phyloP scores from a whole-genome alignment of 2,329 filamentous ascomycete species.

The Amphichorda felina region DNA sequence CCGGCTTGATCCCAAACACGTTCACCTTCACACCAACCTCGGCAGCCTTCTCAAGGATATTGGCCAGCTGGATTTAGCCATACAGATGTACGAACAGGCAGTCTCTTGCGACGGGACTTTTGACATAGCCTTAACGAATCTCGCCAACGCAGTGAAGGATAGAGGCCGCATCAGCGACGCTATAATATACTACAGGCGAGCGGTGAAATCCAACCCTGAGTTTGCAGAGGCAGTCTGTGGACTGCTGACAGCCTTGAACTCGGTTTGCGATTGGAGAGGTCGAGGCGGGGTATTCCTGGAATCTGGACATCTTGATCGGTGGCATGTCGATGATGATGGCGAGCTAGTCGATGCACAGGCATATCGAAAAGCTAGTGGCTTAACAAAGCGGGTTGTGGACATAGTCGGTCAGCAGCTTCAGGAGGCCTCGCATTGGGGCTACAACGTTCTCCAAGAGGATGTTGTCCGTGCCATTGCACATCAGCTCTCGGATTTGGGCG shows the following conservation, averaged over 20 bases:
- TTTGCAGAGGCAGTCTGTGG: slow-evolving; percentile 97
- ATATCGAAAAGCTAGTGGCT: slow-evolving; percentile 54
- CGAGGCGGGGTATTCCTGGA: slow-evolving; percentile 76
- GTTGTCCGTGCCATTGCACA: slow-evolving; percentile 35
- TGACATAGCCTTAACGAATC: slow-evolving; percentile 90
- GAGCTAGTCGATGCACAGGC: slow-evolving; percentile 65
- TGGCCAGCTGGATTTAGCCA: slow-evolving; percentile 80
- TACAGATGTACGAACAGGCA: slow-evolving; percentile 94
- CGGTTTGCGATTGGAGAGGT: slow-evolving; percentile 88
- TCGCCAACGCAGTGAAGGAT: slow-evolving; percentile 96
- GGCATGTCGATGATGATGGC: slow-evolving; percentile 82
- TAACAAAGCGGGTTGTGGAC: slow-evolving; percentile 81
- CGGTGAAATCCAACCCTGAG: slow-evolving; percentile 82
- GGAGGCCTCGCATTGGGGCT: slow-evolving; percentile 81
- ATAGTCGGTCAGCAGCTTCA: slow-evolving; percentile 81
- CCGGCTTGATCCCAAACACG: slow-evolving; percentile 74
- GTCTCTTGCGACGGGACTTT: slow-evolving; percentile 89
- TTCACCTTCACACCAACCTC: slow-evolving; percentile 92
- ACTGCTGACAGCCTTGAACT: slow-evolving; percentile 87
- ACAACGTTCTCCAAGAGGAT: slow-evolving; percentile 50
- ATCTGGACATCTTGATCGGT: slow-evolving; percentile 66
- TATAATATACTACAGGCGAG: slow-evolving; percentile 81
- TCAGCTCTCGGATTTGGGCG: slow-evolving; percentile 25
- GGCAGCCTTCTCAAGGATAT: slow-evolving; percentile 94
- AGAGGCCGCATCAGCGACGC: slow-evolving; percentile 86